Base-by-base conservation (phyloP, 495 filamentous ascomycete genomes). In the Neurospora discreta region DNA sequence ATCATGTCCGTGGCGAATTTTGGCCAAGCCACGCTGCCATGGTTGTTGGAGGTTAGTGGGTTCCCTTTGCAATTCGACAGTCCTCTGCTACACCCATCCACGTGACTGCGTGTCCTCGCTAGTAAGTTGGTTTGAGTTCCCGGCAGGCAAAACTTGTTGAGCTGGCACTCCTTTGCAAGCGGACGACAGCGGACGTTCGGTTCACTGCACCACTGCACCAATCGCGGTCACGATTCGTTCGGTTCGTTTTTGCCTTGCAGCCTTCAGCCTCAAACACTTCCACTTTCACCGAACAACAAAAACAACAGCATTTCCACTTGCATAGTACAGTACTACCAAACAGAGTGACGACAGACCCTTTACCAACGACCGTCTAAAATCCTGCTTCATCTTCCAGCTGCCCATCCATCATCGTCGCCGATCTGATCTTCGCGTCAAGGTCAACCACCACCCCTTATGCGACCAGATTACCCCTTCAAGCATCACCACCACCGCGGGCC, bases 391-490 rank as follows among this genome's bases (percentile, higher is more conserved):
- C 39, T 41, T 41, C 39, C 39, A 41, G 39, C 39, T 41, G 39
- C 3, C 44, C n/a, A 36, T 36, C 33, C 38, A 13, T 52, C 18
- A 30, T 60, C 13, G 26, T 65, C 46, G 10, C 46, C 46, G 46
- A 26, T 58, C 46, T 26, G 46, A 26, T 58, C 46, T 26, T 23
- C 23, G 46, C 20, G 11, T 23, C 1, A 26, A 52, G 44, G 20
- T 52, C 44, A 52, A 26, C n/a, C 13, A 60, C 52, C 52, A 65
- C 52, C 52, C 52, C 52, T 65, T 65, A 65, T 65, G 52, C 52
- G 52, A 65, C 69, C 33, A 70, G 36, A 30, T 46, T 70, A 46
- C 42, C 69, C 69, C 69, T 71, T 30, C 30, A 67, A 58, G n/a
- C 30, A 52, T 18, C 41, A 68, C 41, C 23, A 20, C 18, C 52